phyloP scores from a whole-genome alignment of 164 flowering plant genomes.

The Vitis rotundifolia region DNA sequence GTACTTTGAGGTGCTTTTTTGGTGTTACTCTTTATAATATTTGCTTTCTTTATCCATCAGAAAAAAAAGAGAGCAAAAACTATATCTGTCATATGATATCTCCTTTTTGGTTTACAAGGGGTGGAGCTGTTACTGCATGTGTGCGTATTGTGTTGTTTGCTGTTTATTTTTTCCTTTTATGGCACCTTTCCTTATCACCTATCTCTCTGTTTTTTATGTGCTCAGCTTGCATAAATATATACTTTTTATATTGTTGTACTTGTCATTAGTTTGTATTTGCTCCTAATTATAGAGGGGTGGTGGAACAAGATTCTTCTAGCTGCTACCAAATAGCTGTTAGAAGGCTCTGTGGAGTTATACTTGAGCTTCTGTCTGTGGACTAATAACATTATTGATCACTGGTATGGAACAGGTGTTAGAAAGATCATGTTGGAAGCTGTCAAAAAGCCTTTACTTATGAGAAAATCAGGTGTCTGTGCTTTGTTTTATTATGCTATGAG shows the following conservation, averaged over 20 bases:
- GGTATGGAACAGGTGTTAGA: constrained; percentile 50
- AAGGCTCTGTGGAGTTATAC: not conserved
- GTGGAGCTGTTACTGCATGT: not conserved
- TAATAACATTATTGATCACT: not conserved
- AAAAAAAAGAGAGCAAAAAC: too few species aligned
- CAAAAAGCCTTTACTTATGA: constrained; percentile 44
- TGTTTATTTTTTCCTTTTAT: not conserved
- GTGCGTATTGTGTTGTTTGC: not conserved
- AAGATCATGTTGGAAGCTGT: constrained; percentile 61
- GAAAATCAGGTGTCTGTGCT: constrained; percentile 65
- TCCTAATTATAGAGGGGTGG: not conserved
- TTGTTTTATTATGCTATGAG: constrained; percentile 61
- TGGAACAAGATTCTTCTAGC: not conserved
- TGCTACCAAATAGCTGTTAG: not conserved
- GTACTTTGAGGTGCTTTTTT: too few species aligned
- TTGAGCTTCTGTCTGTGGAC: constrained; percentile 1
- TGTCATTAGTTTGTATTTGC: not conserved
- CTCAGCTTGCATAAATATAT: not conserved
- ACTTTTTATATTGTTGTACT: not conserved
- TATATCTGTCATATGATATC: too few species aligned
- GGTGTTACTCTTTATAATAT: too few species aligned
- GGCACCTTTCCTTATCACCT: not conserved
- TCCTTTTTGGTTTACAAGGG: too few species aligned
- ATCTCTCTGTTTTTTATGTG: not conserved
- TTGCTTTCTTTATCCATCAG: too few species aligned